Percentiles rank a stretch among this genome's conserved stretches.
phyloP scores from a whole-genome alignment of 306 rosid species.

The Hippophae gyantsensis region DNA sequence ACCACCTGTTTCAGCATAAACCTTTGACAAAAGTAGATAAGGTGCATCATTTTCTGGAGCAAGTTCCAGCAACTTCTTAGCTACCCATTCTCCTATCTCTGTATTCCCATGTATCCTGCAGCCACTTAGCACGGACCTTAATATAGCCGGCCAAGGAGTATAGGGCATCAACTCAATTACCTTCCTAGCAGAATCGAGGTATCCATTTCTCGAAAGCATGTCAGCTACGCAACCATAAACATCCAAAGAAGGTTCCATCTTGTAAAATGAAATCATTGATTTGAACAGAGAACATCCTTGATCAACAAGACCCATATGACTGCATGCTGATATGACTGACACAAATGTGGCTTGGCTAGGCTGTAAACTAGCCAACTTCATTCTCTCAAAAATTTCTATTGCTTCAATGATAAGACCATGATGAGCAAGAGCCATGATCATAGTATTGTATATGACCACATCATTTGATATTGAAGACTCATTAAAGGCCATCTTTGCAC shows the following conservation, averaged over 20 bases:
- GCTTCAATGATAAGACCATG: slow-evolving; percentile 43
- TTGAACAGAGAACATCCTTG: slow-evolving; percentile 30
- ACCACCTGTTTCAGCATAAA: slow-evolving; percentile 38
- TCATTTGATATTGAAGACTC: slow-evolving; percentile 26
- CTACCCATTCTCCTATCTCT: slow-evolving; percentile 44
- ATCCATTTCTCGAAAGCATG: slow-evolving; percentile 42
- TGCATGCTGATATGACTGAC: slow-evolving; percentile 43
- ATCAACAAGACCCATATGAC: slow-evolving; percentile 38
- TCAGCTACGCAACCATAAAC: slow-evolving; percentile 48
- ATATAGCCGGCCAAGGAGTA: slow-evolving; percentile 49
- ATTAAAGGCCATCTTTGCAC: slow-evolving; percentile 26
- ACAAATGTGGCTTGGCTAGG: slow-evolving; percentile 50
- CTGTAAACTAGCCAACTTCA: slow-evolving; percentile 30
- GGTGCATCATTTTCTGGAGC: slow-evolving; percentile 34
- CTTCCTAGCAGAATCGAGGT: slow-evolving; percentile 34
- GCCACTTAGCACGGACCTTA: slow-evolving; percentile 50
- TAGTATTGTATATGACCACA: slow-evolving; percentile 37
- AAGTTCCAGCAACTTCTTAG: slow-evolving; percentile 27
- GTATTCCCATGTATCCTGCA: slow-evolving; percentile 43
- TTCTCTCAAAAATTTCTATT: slow-evolving; percentile 28
- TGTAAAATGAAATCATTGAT: slow-evolving; percentile 24
- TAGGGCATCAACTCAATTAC: slow-evolving; percentile 40
- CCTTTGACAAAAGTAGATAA: slow-evolving; percentile 30
- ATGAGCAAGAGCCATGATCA: slow-evolving; percentile 46
- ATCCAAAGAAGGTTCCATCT: slow-evolving; percentile 32